Conservation (phyloP, 2,329 filamentous ascomycete genomes). For the Trichophaea hybrida region DNA sequence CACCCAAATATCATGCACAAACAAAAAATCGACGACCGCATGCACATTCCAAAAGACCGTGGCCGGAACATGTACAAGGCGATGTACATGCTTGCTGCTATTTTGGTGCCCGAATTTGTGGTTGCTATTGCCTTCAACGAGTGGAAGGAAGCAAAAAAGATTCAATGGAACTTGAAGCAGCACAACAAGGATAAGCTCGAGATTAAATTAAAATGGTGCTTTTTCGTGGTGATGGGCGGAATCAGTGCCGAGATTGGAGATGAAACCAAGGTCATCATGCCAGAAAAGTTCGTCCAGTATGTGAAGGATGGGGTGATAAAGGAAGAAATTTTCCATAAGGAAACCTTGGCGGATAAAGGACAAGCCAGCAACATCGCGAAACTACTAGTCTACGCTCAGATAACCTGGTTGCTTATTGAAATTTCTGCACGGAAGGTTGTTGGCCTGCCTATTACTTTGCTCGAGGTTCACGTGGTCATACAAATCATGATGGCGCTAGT, state of each 20-base stretch:
- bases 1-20: conserved; percentile 7
- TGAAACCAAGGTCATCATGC: conserved; percentile 1
- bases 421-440: conserved; percentile 5
- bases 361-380: conserved; percentile 20
- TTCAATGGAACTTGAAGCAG: too few relatives aligned
- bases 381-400: conserved; percentile 14
- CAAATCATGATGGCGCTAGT: conserved; percentile 20
- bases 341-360: conserved; percentile 15
- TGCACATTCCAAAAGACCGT: too few relatives aligned
- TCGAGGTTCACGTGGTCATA: conserved; percentile 26
- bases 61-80: conserved; percentile 1
- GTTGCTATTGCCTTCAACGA: conserved; percentile 7
- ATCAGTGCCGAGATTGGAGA: background rate
- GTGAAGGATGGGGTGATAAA: background rate
- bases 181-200: background rate
- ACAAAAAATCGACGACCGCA: too few relatives aligned
- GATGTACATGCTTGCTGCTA: background rate
- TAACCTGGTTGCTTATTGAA: conserved; percentile 12
- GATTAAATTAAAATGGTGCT: background rate
- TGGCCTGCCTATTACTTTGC: conserved; percentile 20
- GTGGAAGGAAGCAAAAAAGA: conserved; percentile 3
- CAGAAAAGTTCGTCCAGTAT: conserved; percentile 5
- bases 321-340: background rate
- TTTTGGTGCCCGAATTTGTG: conserved; percentile 1
- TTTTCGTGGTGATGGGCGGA: conserved; percentile 16